Evolutionary conservation across 2,329 filamentous ascomycete genomes (phyloP), one percentile per base, ranked within the genome.

Genomic region (Aureobasidium namibiae): DNA sequence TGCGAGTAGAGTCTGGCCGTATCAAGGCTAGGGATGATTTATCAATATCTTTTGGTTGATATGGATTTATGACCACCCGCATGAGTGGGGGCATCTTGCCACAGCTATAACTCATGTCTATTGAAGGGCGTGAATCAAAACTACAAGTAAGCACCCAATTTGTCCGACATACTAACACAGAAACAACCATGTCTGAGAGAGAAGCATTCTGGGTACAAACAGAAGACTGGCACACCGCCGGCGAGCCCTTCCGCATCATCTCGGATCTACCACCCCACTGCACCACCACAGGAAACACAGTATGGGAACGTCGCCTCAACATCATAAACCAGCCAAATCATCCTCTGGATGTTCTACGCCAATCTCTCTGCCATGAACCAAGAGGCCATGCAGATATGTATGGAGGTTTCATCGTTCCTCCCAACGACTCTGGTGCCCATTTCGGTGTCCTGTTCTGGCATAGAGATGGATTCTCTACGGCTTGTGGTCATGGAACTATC

Each of bases 401-500:
- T 61, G 78, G 78, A 2, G 78, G 77, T 6, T 71, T 80, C 26
- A 67, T 80, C 44, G 63, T 67, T 1, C 71, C 66, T 0, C 68
- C 73, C 21, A 78, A 77, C 4, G 77, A 78, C n/a, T 42, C 50
- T 7, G 63, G 73, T n/a, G 78, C 78, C 0, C 69, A 80, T 62
- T 75, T 80, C 26, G 78, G 77, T 4, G 75, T 77, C 1, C 63
- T 80, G 3, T 80, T 80, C 66, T 71, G 71, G 61, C 75, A 76
- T 33, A 78, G 78, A 33, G 74, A 76, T 4, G 77, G 76, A 0
- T 80, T 75, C 52, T 78, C 75, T 8, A 79, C 76, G 5, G 79
- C 80, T 71, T 80, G 78, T 61, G 78, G 78, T 3, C 78, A 81
- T 63, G 78, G 77, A 2, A 80, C 78, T 0, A 76, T 81, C 46